Conservation (phyloP, 1,139 yeast species). For the Candida tropicalis region DNA sequence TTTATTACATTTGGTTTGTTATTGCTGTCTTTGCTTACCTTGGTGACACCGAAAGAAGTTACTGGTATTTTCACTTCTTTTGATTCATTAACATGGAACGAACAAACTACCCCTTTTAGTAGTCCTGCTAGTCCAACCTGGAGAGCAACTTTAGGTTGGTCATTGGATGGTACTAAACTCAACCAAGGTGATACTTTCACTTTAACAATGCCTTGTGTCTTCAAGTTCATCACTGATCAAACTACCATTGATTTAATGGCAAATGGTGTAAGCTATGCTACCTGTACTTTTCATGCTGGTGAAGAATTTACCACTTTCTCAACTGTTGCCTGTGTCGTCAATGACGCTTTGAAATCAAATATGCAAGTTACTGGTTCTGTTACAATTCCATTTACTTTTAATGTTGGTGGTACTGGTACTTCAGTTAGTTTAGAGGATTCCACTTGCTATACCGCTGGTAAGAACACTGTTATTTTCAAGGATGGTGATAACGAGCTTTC, state of each 20-base stretch:
- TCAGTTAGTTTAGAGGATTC: conserved; percentile 22
- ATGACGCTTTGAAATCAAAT: conserved; percentile 10
- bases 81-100: conserved; percentile 11
- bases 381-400: conserved; percentile 26
- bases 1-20: neutral
- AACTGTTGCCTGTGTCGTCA: conserved; percentile 26
- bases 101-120: neutral
- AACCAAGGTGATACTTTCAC: conserved; percentile 29
- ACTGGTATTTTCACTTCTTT: conserved; percentile 10
- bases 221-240: conserved; percentile 21
- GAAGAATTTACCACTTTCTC: conserved; percentile 25
- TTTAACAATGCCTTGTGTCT: conserved; percentile 29
- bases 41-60: conserved; percentile 7
- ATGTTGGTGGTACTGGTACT: conserved; percentile 24
- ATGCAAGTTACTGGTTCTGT: conserved; percentile 21
- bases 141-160: conserved; percentile 28
- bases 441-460: conserved; percentile 21
- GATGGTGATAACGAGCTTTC: conserved; percentile 20
- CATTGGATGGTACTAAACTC: conserved; percentile 20
- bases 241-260: conserved; percentile 18
- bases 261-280: conserved; percentile 30
- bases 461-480: conserved; percentile 25
- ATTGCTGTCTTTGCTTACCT: neutral
- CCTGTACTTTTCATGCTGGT: conserved; percentile 27
- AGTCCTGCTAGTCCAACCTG: conserved; percentile 25